A percentile compares a stretch with the other conserved stretches of the same genome.
Evolutionary conservation across 2,329 filamentous ascomycete genomes (phyloP).

Genomic region (Aspergillus tubingensis): DNA sequence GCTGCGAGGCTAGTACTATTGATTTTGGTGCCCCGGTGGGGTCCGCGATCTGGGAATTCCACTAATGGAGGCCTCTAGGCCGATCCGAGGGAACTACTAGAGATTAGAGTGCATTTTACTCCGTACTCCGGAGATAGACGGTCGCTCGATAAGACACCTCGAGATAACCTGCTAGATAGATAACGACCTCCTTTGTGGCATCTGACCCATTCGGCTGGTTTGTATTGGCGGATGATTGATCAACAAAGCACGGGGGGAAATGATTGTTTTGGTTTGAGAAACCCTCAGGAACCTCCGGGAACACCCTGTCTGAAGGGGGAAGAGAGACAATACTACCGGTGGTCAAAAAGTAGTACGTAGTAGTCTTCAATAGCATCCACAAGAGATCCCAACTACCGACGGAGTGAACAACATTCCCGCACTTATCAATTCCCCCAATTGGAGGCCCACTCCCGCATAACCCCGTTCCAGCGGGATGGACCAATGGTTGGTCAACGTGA

Average conservation of each 20-base stretch:
- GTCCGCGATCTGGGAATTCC: neutral
- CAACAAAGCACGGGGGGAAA: too few species aligned
- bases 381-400: too few species aligned
- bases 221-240: too few species aligned
- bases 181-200: too few species aligned
- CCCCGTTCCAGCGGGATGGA: slow-evolving; percentile 11
- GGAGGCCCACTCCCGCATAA: slow-evolving; percentile 16
- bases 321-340: neutral
- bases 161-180: too few species aligned
- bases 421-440: slow-evolving; percentile 8
- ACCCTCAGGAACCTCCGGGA: too few species aligned
- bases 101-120: neutral
- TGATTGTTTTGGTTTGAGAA: too few species aligned
- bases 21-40: neutral
- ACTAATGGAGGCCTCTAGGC: neutral
- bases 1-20: neutral
- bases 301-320: too few species aligned
- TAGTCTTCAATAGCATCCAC: too few species aligned
- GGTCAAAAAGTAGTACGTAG: neutral
- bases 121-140: slow-evolving; percentile 1
- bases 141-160: neutral
- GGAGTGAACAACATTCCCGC: neutral
- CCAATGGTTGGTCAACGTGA: slow-evolving; percentile 26
- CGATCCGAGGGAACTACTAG: neutral
- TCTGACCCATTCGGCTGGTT: too few species aligned